Conservation (phyloP, 352 stramenopile species). For the Phytopythium sindhum region DNA sequence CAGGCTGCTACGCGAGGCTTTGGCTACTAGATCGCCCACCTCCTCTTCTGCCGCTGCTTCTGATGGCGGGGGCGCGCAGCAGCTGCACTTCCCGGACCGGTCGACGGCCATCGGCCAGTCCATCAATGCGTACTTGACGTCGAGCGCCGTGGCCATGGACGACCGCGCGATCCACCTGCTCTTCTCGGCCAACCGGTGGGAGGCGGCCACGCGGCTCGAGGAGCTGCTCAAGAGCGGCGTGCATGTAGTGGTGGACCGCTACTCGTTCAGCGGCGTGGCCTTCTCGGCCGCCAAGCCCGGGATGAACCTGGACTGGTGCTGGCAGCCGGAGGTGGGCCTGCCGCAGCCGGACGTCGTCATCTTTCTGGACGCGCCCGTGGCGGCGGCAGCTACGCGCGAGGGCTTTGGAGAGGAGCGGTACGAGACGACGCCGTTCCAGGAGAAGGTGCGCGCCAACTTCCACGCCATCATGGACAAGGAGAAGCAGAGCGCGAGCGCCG, state of each 20-base stretch:
- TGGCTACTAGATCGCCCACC: slow-evolving; percentile 24
- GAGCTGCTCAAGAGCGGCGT: slow-evolving; percentile 70
- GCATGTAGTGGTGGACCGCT: slow-evolving; percentile 97
- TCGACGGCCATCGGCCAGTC: slow-evolving; percentile 92
- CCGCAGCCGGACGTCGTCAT: slow-evolving; percentile 96
- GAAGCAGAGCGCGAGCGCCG: slow-evolving; percentile 9
- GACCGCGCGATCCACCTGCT: slow-evolving; percentile 98
- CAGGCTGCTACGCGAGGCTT: slow-evolving; percentile 76
- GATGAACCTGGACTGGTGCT: slow-evolving; percentile 97
- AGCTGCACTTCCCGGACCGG: slow-evolving; percentile 82
- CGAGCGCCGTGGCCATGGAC: slow-evolving; percentile 86
- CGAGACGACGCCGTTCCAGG: slow-evolving; percentile 87
- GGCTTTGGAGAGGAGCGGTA: slow-evolving; percentile 94
- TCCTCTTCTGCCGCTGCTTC: not conserved
- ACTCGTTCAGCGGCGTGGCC: slow-evolving; percentile 96
- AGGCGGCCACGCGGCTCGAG: slow-evolving; percentile 83
- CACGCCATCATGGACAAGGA: slow-evolving; percentile 45
- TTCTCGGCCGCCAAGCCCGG: slow-evolving; percentile 97
- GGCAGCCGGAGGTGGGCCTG: slow-evolving; percentile 94
- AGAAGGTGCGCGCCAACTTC: slow-evolving; percentile 83
- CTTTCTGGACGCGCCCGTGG: slow-evolving; percentile 95
- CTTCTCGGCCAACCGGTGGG: slow-evolving; percentile 99
- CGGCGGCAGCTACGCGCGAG: slow-evolving; percentile 85
- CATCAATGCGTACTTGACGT: slow-evolving; percentile 96
- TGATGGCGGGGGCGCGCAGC: slow-evolving; percentile 19